Percentiles rank a stretch among this genome's conserved stretches.
Conservation (phyloP, 306 rosid genomes). For the Acacia melanoxylon region DNA sequence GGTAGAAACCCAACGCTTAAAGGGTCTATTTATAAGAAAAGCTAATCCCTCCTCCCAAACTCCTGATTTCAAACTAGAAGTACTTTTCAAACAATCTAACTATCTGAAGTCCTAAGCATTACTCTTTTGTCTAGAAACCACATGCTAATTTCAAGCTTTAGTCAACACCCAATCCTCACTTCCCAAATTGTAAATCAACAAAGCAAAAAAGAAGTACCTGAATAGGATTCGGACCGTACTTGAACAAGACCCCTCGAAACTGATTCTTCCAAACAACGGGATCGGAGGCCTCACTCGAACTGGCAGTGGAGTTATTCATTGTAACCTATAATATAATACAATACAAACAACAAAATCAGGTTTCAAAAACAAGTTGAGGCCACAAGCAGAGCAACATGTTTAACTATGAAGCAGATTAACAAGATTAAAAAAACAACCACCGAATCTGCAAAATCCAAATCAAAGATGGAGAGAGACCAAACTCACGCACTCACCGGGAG, state of each 20-base stretch:
- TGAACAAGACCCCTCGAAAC: slow-evolving; percentile 80
- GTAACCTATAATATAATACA: no score
- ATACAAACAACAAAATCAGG: no score
- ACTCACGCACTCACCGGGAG: no score
- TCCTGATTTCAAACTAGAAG: background rate
- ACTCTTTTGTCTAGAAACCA: background rate
- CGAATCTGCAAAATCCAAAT: no score
- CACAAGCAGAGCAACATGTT: no score
- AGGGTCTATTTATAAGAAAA: background rate
- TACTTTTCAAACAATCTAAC: background rate
- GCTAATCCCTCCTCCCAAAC: background rate
- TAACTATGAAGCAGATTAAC: no score
- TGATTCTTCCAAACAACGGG: slow-evolving; percentile 78
- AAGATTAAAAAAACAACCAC: no score
- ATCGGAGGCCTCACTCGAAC: slow-evolving; percentile 39
- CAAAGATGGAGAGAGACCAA: no score
- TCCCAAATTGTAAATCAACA: background rate
- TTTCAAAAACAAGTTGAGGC: no score
- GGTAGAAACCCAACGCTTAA: background rate
- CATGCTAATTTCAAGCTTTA: background rate
- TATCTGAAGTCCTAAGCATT: background rate
- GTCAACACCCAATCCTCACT: background rate
- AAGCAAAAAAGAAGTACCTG: slow-evolving; percentile 57
- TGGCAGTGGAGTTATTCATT: slow-evolving; percentile 35
- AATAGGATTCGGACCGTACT: slow-evolving; percentile 90